Percentiles rank a stretch among this genome's conserved stretches.
Evolutionary conservation across 441 rosid genomes (phyloP).

Genomic region (Metrosideros polymorpha): DNA sequence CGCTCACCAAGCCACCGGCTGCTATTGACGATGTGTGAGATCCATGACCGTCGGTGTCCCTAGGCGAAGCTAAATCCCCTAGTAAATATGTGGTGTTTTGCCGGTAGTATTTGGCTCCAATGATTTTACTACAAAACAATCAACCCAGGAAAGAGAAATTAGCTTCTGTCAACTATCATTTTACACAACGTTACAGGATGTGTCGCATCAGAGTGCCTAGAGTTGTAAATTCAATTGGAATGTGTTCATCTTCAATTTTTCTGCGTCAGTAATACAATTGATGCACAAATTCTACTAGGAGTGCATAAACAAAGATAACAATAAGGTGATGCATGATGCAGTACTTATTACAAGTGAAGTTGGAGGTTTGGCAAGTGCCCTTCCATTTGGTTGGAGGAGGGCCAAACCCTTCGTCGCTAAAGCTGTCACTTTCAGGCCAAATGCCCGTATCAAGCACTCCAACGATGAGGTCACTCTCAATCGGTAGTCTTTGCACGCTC

Average conservation of each 20-base stretch:
- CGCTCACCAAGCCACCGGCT: slow-evolving; percentile 21
- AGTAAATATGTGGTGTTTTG: background rate
- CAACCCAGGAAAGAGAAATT: background rate
- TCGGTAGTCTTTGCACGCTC: background rate
- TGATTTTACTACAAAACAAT: slow-evolving; percentile 27
- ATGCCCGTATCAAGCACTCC: slow-evolving; percentile 13
- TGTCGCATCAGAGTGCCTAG: too few relatives aligned
- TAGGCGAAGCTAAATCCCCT: slow-evolving; percentile 19
- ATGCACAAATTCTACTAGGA: too few relatives aligned
- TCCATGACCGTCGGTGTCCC: slow-evolving; percentile 47
- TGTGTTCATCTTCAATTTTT: too few relatives aligned
- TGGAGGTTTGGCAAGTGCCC: slow-evolving; percentile 8
- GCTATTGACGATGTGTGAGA: slow-evolving; percentile 49
- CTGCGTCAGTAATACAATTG: too few relatives aligned
- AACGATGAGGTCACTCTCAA: slow-evolving; percentile 1
- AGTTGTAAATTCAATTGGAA: too few relatives aligned
- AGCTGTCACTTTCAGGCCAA: background rate
- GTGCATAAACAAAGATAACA: too few relatives aligned
- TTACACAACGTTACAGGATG: background rate
- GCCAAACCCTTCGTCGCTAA: slow-evolving; percentile 3
- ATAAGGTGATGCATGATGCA: background rate
- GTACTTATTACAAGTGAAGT: slow-evolving; percentile 36
- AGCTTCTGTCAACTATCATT: background rate
- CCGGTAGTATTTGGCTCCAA: slow-evolving; percentile 36
- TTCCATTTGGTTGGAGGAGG: slow-evolving; percentile 20